phyloP scores from a whole-genome alignment of 768 basidiomycete species.

The Kwoniella sp. region DNA sequence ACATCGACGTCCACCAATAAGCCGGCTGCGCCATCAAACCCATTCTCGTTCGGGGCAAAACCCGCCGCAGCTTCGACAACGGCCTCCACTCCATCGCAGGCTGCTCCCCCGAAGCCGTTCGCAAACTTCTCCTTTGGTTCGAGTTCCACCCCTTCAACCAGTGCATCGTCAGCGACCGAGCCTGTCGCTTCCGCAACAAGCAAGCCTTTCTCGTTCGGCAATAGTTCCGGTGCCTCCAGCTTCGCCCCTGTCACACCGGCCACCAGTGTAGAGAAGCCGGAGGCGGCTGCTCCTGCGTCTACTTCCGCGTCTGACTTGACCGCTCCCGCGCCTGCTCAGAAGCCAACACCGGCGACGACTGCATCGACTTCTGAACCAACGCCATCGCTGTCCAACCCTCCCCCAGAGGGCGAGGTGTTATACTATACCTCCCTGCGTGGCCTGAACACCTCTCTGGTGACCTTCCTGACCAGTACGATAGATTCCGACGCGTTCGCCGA shows the following conservation, averaged over 20 bases:
- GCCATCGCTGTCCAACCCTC: conserved; percentile 18
- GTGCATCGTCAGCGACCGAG: conserved; percentile 1
- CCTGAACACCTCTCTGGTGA: conserved; percentile 40
- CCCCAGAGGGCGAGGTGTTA: conserved; percentile 32
- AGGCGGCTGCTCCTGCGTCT: not conserved
- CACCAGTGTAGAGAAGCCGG: too few relatives aligned
- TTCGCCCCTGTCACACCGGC: too few relatives aligned
- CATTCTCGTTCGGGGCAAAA: conserved; percentile 23
- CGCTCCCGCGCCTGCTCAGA: not conserved
- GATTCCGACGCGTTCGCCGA: conserved; percentile 37
- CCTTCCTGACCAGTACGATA: conserved; percentile 31
- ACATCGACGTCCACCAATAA: too few relatives aligned
- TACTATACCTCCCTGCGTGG: conserved; percentile 44
- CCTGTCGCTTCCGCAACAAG: not conserved
- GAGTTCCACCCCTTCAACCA: conserved; percentile 1
- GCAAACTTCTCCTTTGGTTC: conserved; percentile 36
- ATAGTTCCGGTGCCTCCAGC: conserved; percentile 1
- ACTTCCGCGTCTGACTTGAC: not conserved
- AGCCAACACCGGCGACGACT: not conserved
- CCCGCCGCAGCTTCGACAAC: conserved; percentile 12
- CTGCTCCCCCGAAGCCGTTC: conserved; percentile 29
- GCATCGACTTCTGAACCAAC: conserved; percentile 1
- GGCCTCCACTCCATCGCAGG: conserved; percentile 4
- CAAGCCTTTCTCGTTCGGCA: conserved; percentile 13
- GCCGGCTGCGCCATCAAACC: too few relatives aligned